A percentile compares a stretch with the other conserved stretches of the same genome.
phyloP scores from a whole-genome alignment of 2,329 filamentous ascomycete genomes.

The Orbilia ellipsospora region DNA sequence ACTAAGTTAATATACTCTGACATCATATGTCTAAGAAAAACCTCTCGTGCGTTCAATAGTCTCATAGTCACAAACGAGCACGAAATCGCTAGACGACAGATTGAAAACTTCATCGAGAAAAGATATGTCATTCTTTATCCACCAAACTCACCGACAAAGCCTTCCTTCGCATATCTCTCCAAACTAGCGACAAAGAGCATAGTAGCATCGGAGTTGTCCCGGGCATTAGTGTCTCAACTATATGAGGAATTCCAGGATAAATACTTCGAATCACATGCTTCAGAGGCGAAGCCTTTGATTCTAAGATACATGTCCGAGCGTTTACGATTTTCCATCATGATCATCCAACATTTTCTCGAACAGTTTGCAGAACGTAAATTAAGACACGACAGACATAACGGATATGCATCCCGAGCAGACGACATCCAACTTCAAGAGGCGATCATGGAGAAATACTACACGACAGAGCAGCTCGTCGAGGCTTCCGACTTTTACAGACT shows the following conservation, averaged over 20 bases:
- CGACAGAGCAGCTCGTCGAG: conserved; percentile 47
- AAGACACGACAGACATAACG: conserved; percentile 35
- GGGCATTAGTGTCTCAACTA: conserved; percentile 40
- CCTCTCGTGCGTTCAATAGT: conserved; percentile 37
- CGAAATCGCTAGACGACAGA: conserved; percentile 41
- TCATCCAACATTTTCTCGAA: conserved; percentile 51
- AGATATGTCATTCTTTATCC: conserved; percentile 51
- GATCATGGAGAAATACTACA: conserved; percentile 54
- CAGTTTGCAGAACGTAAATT: conserved; percentile 51
- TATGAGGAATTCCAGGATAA: conserved; percentile 52
- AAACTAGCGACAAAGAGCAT: conserved; percentile 52
- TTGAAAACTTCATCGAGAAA: conserved; percentile 35
- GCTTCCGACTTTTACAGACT: conserved; percentile 52
- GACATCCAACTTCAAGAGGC: conserved; percentile 50
- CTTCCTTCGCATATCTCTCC: conserved; percentile 47
- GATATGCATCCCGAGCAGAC: conserved; percentile 38
- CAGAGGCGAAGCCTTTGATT: conserved; percentile 31
- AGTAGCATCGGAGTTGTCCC: conserved; percentile 44
- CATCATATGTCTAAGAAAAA: conserved; percentile 46
- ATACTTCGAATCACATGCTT: conserved; percentile 47
- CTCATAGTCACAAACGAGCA: conserved; percentile 44
- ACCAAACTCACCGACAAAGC: conserved; percentile 24
- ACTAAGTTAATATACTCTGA: conserved; percentile 54
- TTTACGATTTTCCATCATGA: conserved; percentile 50
- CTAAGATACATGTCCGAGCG: conserved; percentile 50